A percentile compares a stretch with the other conserved stretches of the same genome.
These are phyloP conservation scores for Tremella fuciformis DNA, from an alignment of 768 basidiomycete genomes.

Conservation along the genomic window DNA sequence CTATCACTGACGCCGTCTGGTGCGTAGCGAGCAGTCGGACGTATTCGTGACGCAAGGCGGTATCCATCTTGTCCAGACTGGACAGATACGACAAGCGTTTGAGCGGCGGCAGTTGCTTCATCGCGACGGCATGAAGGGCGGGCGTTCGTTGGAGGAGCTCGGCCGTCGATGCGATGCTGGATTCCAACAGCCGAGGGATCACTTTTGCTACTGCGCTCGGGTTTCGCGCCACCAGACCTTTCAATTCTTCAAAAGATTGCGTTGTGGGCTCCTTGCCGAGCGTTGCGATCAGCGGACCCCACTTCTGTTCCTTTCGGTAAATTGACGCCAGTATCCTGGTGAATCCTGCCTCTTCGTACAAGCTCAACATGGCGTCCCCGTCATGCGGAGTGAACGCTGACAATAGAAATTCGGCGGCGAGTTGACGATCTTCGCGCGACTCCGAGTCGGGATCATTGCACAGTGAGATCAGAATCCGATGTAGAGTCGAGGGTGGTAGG, in stretches of 20 bases:
- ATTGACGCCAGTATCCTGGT: slow-evolving; percentile 82
- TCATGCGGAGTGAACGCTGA: slow-evolving; percentile 87
- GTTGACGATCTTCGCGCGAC: slow-evolving; percentile 88
- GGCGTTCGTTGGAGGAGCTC: slow-evolving; percentile 66
- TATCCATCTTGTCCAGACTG: slow-evolving; percentile 58
- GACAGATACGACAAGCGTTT: slow-evolving; percentile 74
- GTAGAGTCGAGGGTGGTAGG: slow-evolving; percentile 65
- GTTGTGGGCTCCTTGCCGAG: slow-evolving; percentile 67
- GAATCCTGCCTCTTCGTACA: slow-evolving; percentile 83
- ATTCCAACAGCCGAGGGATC: slow-evolving; percentile 64
- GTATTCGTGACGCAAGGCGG: slow-evolving; percentile 61
- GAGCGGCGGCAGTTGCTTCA: slow-evolving; percentile 56
- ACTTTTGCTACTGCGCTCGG: slow-evolving; percentile 58
- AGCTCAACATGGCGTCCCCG: slow-evolving; percentile 61
- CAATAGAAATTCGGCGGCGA: slow-evolving; percentile 88
- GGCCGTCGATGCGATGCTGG: slow-evolving; percentile 67
- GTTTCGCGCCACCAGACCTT: not conserved
- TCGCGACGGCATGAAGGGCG: slow-evolving; percentile 65
- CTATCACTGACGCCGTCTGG: slow-evolving; percentile 64
- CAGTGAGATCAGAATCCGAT: slow-evolving; percentile 73
- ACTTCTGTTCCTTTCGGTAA: slow-evolving; percentile 71
- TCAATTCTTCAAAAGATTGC: not conserved
- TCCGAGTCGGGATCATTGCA: slow-evolving; percentile 69
- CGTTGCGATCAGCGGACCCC: slow-evolving; percentile 70
- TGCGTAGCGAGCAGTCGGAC: slow-evolving; percentile 70